A percentile compares a stretch with the other conserved stretches of the same genome.
phyloP scores from a whole-genome alignment of 345 rosid species.

The Mallotus nudiflorus region DNA sequence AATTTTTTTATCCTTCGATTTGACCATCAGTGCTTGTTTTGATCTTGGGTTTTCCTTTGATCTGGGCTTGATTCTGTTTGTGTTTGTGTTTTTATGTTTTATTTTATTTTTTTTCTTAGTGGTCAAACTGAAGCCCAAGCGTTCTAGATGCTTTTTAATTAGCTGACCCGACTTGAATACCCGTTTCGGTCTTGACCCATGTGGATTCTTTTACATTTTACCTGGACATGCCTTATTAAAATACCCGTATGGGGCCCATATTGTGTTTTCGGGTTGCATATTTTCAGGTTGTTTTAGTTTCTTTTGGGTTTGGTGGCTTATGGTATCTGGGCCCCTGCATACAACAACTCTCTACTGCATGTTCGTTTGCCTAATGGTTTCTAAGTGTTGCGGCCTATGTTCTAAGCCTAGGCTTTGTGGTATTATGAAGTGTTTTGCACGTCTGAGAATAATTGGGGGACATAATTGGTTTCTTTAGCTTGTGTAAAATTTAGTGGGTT shows the following conservation, averaged over 20 bases:
- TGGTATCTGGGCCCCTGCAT: neutral
- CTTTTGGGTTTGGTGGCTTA: neutral
- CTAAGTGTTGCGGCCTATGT: neutral
- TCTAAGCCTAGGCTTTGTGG: neutral
- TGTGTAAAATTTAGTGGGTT: neutral
- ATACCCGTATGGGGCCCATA: neutral
- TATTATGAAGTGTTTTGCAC: neutral
- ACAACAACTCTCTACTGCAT: neutral
- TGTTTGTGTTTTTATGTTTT: neutral
- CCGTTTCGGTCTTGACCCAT: slow-evolving; percentile 5
- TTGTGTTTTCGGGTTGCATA: neutral
- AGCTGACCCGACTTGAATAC: neutral
- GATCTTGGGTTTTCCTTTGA: neutral
- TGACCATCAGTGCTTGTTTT: neutral
- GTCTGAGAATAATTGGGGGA: neutral
- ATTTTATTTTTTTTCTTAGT: slow-evolving; percentile 12
- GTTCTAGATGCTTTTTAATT: neutral
- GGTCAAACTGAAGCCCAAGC: slow-evolving; percentile 10
- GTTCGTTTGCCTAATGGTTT: neutral
- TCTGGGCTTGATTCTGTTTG: slow-evolving; percentile 13
- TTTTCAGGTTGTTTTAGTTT: neutral
- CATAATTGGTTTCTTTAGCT: neutral
- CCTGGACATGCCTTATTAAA: neutral
- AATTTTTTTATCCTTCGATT: neutral
- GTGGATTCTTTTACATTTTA: neutral